phyloP scores from a whole-genome alignment of 2,329 filamentous ascomycete genomes.

The Colletotrichum plurivorum region DNA sequence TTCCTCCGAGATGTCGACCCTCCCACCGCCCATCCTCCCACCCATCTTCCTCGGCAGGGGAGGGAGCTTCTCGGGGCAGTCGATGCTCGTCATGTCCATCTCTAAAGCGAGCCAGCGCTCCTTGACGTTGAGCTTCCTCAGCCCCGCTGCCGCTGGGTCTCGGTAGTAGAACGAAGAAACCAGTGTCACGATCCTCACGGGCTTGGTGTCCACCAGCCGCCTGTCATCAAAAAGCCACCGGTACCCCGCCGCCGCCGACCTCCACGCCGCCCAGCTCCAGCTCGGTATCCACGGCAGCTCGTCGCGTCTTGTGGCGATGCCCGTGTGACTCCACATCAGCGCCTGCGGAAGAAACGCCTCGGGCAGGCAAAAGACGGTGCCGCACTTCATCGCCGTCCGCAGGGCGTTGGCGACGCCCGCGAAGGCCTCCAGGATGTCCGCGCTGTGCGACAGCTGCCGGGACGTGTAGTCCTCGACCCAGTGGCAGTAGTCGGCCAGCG shows the following conservation, averaged over 20 bases:
- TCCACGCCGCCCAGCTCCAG: constrained; percentile 34
- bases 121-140: constrained; percentile 4
- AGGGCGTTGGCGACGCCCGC: constrained; percentile 28
- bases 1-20: constrained; percentile 11
- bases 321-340: constrained; percentile 29
- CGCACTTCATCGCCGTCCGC: constrained; percentile 6
- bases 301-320: neutral
- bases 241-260: neutral
- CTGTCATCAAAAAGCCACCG: constrained; percentile 7
- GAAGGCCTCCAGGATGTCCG: constrained; percentile 37
- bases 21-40: constrained; percentile 12
- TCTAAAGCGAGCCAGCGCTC: constrained; percentile 19
- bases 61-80: constrained; percentile 11
- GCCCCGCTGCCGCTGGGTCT: neutral
- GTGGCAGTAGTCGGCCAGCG: constrained; percentile 55
- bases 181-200: constrained; percentile 19
- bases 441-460: constrained; percentile 40
- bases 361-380: constrained; percentile 10
- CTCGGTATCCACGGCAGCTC: constrained; percentile 10
- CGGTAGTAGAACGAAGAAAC: neutral
- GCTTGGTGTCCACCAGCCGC: constrained; percentile 14
- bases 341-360: constrained; percentile 13
- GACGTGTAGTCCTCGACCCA: constrained; percentile 57
- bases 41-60: constrained; percentile 16
- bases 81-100: neutral